These are phyloP conservation scores for Guillardia theta DNA, from an alignment of 78 protist species.

Conservation along the genomic window DNA sequence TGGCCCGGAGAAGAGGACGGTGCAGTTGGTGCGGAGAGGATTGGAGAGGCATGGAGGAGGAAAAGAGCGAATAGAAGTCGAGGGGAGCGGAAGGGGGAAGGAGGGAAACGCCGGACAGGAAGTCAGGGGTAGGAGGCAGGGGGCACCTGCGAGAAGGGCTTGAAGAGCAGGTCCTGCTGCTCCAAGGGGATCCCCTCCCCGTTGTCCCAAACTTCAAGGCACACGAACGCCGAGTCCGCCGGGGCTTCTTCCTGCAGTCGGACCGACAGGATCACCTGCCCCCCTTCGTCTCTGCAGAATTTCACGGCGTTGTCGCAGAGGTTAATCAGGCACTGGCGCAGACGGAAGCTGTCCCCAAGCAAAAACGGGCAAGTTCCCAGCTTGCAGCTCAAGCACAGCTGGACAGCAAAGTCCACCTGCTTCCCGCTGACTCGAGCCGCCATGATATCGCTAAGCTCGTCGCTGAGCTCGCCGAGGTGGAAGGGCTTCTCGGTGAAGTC, in stretches of 20 bases:
- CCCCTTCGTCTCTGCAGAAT: neutral
- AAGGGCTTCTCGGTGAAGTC: neutral
- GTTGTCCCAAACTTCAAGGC: neutral
- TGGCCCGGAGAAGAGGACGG: neutral
- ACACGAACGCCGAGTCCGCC: too few species aligned
- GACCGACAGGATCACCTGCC: too few species aligned
- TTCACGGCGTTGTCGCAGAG: conserved; percentile 32
- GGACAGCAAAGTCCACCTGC: neutral
- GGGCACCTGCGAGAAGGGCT: conserved; percentile 23
- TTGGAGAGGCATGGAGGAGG: neutral
- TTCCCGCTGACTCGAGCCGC: too few species aligned
- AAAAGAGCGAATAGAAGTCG: neutral
- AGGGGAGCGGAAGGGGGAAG: neutral
- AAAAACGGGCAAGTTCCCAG: neutral
- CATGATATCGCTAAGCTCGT: neutral
- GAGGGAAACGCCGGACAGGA: neutral
- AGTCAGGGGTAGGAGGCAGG: neutral
- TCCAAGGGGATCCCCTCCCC: neutral
- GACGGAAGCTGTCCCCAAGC: neutral
- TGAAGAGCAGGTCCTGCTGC: neutral
- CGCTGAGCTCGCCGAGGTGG: neutral
- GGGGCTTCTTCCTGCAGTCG: too few species aligned
- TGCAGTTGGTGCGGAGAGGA: neutral
- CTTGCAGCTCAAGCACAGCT: neutral
- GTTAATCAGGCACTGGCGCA: conserved; percentile 10